Evolutionary conservation across 2,329 filamentous ascomycete species (phyloP), one percentile per base, ranked within the genome.

Genomic region (Nigrospora osmanthi): DNA sequence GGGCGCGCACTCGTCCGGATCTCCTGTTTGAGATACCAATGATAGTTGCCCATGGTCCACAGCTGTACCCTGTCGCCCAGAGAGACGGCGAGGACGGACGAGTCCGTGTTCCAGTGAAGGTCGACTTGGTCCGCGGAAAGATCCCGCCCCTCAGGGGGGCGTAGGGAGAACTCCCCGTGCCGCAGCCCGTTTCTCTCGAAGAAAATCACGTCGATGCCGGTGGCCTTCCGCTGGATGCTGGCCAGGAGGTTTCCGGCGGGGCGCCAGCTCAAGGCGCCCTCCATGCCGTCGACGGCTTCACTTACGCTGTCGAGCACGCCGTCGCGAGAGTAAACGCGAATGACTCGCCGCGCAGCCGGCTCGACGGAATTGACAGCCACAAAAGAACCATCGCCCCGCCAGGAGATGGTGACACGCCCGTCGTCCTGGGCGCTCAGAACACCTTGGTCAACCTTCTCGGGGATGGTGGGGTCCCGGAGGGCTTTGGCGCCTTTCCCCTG

Each of bases 21-120:
- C 60, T 96, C 89, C 61, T 95, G 89, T 68, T 98, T 98, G 14
- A 98, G 73, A 62, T 97, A 97, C 79, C 93, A 98, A 61, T 97
- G 88, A 55, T 98, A 98, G 62, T 98, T 98, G 16, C 89, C 87
- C 76, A 85, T 95, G 1, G 89, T 95, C 93, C 93, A 98, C 1
- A 98, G 70, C 59, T 98, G 93, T n/a, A 93, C 69, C 45, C 80
- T 76, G 51, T 89, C 79, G 31, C 72, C 70, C 54, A 90, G 80
- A 1, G 79, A 73, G n/a, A 96, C 83, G 6, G 91, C 89, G 38
- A 98, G 73, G 1, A 95, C 88, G 2, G 83, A 91, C 0, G 93
- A 98, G 61, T 98, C 91, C 5, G 81, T 76, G 59, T 96, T 98
- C 93, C 93, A 98, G 40, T 78, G 75, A 13, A 98, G 70, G 28